Conservation (phyloP, 164 flowering plant species). For the Magnolia officinalis region DNA sequence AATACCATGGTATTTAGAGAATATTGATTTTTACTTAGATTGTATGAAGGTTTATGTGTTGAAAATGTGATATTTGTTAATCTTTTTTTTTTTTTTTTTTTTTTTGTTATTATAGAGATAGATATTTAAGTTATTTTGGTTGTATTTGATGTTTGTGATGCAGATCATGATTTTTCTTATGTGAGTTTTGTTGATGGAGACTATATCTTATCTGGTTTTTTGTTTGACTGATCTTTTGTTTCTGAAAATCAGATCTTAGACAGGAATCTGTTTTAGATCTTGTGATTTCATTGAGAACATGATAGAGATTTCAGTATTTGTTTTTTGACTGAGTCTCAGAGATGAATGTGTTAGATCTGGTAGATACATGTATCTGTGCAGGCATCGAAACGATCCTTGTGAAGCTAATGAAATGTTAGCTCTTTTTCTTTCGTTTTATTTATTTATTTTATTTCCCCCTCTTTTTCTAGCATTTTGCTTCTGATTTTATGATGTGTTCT, state of each 20-base stretch:
- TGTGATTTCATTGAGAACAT: not conserved
- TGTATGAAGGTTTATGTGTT: not conserved
- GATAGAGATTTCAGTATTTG: not conserved
- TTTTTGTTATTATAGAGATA: not conserved
- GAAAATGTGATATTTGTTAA: not conserved
- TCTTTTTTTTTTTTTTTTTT: too few species aligned
- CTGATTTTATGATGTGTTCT: too few species aligned
- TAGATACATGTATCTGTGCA: too few species aligned
- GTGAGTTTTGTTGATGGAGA: not conserved
- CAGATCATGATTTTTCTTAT: not conserved
- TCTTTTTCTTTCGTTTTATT: too few species aligned
- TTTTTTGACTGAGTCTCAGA: not conserved
- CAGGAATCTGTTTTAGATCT: too few species aligned
- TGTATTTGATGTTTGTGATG: not conserved
- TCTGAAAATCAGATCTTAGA: not conserved
- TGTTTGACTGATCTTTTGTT: not conserved
- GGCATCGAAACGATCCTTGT: too few species aligned
- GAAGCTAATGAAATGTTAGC: too few species aligned
- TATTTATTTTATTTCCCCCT: too few species aligned
- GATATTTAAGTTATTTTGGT: not conserved
- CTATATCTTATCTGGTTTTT: conserved; percentile 1
- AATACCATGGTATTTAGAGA: not conserved
- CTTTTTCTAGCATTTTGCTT: too few species aligned
- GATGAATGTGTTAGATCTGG: not conserved
- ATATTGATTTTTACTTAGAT: not conserved